Evolutionary conservation across 257 asterid species (phyloP).

Genomic region (Catharanthus roseus): DNA sequence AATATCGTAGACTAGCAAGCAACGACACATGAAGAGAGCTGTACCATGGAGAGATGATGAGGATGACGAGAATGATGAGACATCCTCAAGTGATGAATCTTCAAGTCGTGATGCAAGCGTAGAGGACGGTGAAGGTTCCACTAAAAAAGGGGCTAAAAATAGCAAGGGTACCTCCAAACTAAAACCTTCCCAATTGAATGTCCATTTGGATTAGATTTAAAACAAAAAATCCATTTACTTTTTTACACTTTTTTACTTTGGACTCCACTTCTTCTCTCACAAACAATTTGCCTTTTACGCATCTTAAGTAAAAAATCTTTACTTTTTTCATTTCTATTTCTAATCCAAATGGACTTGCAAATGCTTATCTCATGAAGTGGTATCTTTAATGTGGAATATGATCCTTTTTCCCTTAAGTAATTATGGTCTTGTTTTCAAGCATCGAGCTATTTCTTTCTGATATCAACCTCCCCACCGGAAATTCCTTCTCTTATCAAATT

Average conservation of each 20-base stretch:
- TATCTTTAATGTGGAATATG: not conserved
- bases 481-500: not conserved
- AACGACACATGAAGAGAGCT: conserved; percentile 24
- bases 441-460: not conserved
- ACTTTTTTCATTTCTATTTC: too few species aligned
- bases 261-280: too few species aligned
- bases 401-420: not conserved
- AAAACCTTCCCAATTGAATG: conserved; percentile 39
- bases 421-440: not conserved
- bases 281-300: too few species aligned
- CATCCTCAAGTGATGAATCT: conserved; percentile 26
- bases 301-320: too few species aligned
- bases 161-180: conserved; percentile 20
- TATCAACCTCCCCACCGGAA: not conserved
- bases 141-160: not conserved
- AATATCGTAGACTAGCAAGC: not conserved
- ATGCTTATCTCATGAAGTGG: not conserved
- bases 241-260: too few species aligned
- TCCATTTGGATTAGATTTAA: too few species aligned
- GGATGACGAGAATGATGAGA: conserved; percentile 11
- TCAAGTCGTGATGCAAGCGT: conserved; percentile 15
- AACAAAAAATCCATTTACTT: too few species aligned
- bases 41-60: conserved; percentile 33
- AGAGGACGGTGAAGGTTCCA: conserved; percentile 3
- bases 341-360: not conserved